Evolutionary conservation across 768 basidiomycete species (phyloP), one percentile per base, ranked within the genome.

Genomic region (Symmetrospora coprosmae): DNA sequence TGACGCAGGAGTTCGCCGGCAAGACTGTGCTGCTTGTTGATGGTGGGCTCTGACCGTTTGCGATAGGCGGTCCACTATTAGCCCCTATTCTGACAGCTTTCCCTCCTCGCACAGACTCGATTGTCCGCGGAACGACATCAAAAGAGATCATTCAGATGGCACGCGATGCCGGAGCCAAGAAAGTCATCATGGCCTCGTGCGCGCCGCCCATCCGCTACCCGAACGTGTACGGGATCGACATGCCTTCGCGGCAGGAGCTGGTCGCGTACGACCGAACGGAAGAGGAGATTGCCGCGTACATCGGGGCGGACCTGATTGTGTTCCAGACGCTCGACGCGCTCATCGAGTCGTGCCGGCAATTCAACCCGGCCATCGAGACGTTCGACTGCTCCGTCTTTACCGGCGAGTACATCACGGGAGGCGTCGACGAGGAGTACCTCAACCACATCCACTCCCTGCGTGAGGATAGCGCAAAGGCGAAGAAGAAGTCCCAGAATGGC

Each of bases 121-220:
- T 99, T 66, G 94, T 99, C 21, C 83, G 94, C 25, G 94, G 94
- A 4, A 99, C 94, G 0, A 99, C 94, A 0, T 97, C 92, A 14
- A 92, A 87, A 71, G 94, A 99, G 72, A 99, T 99, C 64, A 80
- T 99, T 25, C 91, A 96, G 71, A 97, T 99, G 91, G 94, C 92
- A 19, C 91, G 91, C 71, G 94, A 99, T 69, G 94, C 94, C 16
- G 94, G 94, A 16, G 92, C 94, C 17, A 89, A 85, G 73, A 87
- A 85, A 66, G 88, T 99, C 68, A 84, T 96, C 64, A 82, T 97
- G 45, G 94, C 94, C 1, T 92, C 89, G 49, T 97, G 94, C 70
- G 88, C 94, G 7, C 94, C 94, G 5, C 88, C 94, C 0, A 97
- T 99, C 67, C 81, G 91, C 81, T 80, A 82, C 71, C 84, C 90